Evolutionary conservation across 148 eudicot genomes (phyloP).

Genomic region (Polygonum aviculare): DNA sequence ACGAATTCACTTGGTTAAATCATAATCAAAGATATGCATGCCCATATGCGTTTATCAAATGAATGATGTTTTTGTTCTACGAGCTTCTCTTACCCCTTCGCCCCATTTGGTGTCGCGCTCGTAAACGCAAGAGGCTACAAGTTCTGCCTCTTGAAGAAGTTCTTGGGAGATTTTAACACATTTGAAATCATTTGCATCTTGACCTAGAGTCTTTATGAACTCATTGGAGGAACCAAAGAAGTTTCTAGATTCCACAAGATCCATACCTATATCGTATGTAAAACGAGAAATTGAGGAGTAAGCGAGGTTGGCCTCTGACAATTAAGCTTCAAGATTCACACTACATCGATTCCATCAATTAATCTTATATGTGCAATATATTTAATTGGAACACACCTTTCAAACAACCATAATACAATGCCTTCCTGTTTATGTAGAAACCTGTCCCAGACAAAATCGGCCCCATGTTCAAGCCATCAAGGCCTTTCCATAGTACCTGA

Average conservation of each 20-base stretch:
- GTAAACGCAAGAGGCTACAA: slow-evolving; percentile 4
- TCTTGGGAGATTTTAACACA: not conserved
- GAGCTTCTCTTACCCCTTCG: not conserved
- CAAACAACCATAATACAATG: slow-evolving; percentile 29
- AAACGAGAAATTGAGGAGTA: not conserved
- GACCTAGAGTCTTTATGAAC: slow-evolving; percentile 4
- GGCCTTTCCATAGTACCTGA: slow-evolving; percentile 39
- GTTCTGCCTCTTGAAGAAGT: not conserved
- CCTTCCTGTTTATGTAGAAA: slow-evolving; percentile 52
- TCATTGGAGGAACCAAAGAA: not conserved
- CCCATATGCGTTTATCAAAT: not conserved
- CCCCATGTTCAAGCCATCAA: slow-evolving; percentile 48
- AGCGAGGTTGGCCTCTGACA: no score
- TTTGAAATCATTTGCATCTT: not conserved
- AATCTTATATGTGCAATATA: no score
- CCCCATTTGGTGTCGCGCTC: slow-evolving; percentile 12
- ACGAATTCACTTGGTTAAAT: not conserved
- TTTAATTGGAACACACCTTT: not conserved
- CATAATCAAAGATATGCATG: not conserved
- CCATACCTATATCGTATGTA: not conserved
- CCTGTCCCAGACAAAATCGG: slow-evolving; percentile 50
- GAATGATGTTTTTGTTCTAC: not conserved
- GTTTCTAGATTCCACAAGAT: not conserved
- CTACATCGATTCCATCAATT: no score
- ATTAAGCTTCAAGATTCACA: no score